Percentiles rank a stretch among this genome's conserved stretches.
Conservation (phyloP, 805 yeast species). For the Wickerhamiella brachini region DNA sequence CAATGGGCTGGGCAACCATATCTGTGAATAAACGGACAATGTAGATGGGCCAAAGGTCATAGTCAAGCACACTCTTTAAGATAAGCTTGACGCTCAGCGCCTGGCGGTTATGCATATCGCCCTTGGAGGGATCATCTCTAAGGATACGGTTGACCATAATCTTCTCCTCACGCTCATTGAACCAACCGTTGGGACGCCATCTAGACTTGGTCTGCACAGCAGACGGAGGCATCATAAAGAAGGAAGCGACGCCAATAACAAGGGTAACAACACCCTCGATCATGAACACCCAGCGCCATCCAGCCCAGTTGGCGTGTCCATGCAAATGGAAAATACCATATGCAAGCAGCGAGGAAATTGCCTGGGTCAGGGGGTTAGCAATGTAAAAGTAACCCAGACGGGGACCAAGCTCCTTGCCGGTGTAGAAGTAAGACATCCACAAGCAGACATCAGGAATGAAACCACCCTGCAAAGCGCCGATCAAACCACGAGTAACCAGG, state of each 20-base stretch:
- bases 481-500: conserved; percentile 34
- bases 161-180: conserved; percentile 40
- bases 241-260: conserved; percentile 35
- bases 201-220: conserved; percentile 39
- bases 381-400: conserved; percentile 50
- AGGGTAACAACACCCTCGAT: conserved; percentile 50
- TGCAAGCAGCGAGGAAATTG: conserved; percentile 35
- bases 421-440: conserved; percentile 57
- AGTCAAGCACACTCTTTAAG: conserved; percentile 31
- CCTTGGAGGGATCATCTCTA: conserved; percentile 51
- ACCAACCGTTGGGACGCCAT: conserved; percentile 40
- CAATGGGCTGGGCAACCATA: conserved; percentile 27
- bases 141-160: conserved; percentile 46
- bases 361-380: conserved; percentile 36
- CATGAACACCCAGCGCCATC: conserved; percentile 57
- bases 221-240: conserved; percentile 41
- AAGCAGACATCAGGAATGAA: conserved; percentile 51
- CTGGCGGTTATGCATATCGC: conserved; percentile 50
- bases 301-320: conserved; percentile 31
- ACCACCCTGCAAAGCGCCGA: conserved; percentile 55
- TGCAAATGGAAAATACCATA: conserved; percentile 41
- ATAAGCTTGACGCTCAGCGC: conserved; percentile 34
- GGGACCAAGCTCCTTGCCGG: conserved; percentile 40
- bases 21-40: conserved; percentile 33
- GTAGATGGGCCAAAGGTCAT: conserved; percentile 45